phyloP scores from a whole-genome alignment of 345 rosid species.

The Populus euphratica region DNA sequence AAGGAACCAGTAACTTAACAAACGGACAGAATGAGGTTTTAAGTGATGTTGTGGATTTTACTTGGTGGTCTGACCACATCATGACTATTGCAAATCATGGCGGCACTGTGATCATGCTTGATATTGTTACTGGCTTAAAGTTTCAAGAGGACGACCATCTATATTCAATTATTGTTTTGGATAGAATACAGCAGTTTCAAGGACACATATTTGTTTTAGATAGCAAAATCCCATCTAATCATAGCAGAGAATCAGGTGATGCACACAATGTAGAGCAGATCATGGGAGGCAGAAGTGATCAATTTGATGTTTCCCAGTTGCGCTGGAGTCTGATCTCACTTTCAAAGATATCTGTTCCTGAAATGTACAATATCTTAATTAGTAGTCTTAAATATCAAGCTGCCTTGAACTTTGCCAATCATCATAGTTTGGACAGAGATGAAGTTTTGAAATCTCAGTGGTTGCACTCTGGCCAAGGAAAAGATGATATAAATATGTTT shows the following conservation, averaged over 20 bases:
- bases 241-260: constrained; percentile 32
- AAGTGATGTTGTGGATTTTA: constrained; percentile 55
- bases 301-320: constrained; percentile 36
- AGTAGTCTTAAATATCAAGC: constrained; percentile 50
- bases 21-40: constrained; percentile 30
- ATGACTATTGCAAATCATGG: constrained; percentile 54
- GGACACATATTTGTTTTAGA: constrained; percentile 73
- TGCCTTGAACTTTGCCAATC: constrained; percentile 75
- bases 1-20: constrained; percentile 26
- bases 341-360: constrained; percentile 70
- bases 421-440: constrained; percentile 75
- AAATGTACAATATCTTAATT: constrained; percentile 75
- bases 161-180: constrained; percentile 61
- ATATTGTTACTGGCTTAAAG: constrained; percentile 48
- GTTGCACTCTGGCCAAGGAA: constrained; percentile 64
- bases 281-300: constrained; percentile 32
- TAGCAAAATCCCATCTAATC: constrained; percentile 33
- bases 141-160: constrained; percentile 49
- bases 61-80: constrained; percentile 91
- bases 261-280: constrained; percentile 25
- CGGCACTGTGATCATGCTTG: constrained; percentile 53
- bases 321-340: constrained; percentile 72
- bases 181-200: constrained; percentile 45
- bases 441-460: constrained; percentile 78
- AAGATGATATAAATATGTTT: constrained; percentile 49